Evolutionary conservation across 148 eudicot genomes (phyloP).

Genomic region (Heliamphora exappendiculata): DNA sequence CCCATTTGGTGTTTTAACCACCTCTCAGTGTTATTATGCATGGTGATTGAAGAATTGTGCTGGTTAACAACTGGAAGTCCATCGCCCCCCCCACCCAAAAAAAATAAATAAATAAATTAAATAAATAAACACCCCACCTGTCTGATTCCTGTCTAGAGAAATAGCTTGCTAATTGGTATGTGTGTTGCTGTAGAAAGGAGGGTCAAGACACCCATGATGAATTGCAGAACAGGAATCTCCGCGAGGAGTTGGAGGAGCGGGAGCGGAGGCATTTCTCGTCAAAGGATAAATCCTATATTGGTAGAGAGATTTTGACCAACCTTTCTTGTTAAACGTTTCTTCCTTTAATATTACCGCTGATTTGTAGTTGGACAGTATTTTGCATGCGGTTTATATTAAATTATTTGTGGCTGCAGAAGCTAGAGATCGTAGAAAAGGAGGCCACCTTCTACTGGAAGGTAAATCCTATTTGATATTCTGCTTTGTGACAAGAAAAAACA

Average conservation of each 20-base stretch:
- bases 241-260: constrained; percentile 80
- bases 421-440: constrained; percentile 76
- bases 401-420: constrained; percentile 53
- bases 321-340: not conserved
- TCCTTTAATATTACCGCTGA: not conserved
- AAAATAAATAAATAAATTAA: too few species aligned
- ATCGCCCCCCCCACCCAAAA: not conserved
- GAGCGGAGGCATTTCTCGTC: constrained; percentile 88
- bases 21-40: not conserved
- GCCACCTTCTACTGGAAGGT: constrained; percentile 87
- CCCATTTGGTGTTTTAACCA: not conserved
- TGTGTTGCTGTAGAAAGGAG: constrained; percentile 45
- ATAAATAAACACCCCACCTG: not conserved
- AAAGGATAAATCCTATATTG: constrained; percentile 48
- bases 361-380: not conserved
- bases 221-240: constrained; percentile 70
- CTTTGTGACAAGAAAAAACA: not conserved
- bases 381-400: not conserved
- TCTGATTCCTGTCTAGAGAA: not conserved
- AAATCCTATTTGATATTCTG: not conserved
- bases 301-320: constrained; percentile 19
- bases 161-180: not conserved
- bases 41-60: not conserved
- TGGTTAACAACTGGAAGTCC: not conserved
- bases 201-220: constrained; percentile 92